Base-by-base conservation (phyloP, 1,284 basidiomycete genomes). In the Austroboletus rostrupii region DNA sequence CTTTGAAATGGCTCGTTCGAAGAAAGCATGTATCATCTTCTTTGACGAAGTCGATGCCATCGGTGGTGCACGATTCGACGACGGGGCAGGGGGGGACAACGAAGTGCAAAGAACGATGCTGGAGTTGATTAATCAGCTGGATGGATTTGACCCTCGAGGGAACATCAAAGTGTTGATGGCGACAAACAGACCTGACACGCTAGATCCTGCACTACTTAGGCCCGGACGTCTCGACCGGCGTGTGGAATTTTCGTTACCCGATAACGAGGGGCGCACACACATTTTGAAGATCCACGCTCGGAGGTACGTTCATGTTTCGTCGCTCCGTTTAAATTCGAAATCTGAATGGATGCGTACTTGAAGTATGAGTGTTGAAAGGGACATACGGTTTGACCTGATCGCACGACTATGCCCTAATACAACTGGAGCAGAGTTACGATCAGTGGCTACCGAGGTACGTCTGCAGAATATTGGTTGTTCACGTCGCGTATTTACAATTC, bases 91-190 rank as follows among this genome's bases (percentile, higher is more conserved):
- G 48, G 97, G 97, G 42, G 97, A 99, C 64, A 99, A 99, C 64
- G 97, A 99, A 66, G 97, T 99, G 35, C 97, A 99, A 72, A 76
- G 97, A 66, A 99, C 96, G n/a, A 99, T 99, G 96, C 76, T 99
- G 72, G 97, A 99, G 73, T 75, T 99, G 61, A 99, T 99, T 69
- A 99, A 98, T 70, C 97, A 99, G 71, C 75, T 99, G 59, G 96
- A 99, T 65, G 97, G 97, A 43, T 99, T 99, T 72, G 97, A 99
- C 69, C 90, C 96, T 1, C 76, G 97, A 73, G 97, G 97, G 17
- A 99, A 99, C 69, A 99, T 99, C 75, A 99, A 99, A 72, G 96
- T 99, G 36, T 79, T 99, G 49, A 99, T 99, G 97, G 97, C 97
- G 32, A 99, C 97, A 11, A 99, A 99, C 75, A 93, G 96, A 71